Conservation (phyloP, 495 filamentous ascomycete species). For the Aspergillus sclerotioniger region DNA sequence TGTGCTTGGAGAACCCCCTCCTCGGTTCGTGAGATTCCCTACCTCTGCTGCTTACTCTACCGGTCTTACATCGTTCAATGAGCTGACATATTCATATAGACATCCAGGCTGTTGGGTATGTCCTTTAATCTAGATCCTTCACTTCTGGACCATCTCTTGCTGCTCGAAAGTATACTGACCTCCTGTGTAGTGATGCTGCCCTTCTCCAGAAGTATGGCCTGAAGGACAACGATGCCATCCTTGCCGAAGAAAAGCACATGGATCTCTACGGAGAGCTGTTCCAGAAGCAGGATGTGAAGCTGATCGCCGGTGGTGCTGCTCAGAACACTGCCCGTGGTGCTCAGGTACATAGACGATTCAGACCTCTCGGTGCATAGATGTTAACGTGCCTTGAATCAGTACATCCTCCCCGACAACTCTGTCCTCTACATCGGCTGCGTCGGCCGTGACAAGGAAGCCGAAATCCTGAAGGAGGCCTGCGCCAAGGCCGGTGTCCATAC, state of each 20-base stretch:
- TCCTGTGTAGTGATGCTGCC: constrained; percentile 51
- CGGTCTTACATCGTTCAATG: background rate
- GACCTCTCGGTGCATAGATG: background rate
- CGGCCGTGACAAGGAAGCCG: constrained; percentile 86
- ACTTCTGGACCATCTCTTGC: background rate
- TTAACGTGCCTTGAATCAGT: constrained; percentile 48
- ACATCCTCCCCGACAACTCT: constrained; percentile 82
- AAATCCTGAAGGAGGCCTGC: constrained; percentile 75
- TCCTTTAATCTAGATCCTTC: background rate
- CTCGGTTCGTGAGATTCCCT: constrained; percentile 61
- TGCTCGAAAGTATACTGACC: background rate
- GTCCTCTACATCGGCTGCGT: constrained; percentile 92
- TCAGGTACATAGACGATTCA: constrained; percentile 47
- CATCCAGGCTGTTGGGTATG: constrained; percentile 82
- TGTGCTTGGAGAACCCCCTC: constrained; percentile 94
- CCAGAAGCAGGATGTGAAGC: constrained; percentile 79
- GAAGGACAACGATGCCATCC: constrained; percentile 95
- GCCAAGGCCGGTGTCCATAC: constrained; percentile 81
- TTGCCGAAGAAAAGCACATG: constrained; percentile 87
- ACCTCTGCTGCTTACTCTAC: background rate
- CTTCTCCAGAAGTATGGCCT: constrained; percentile 89
- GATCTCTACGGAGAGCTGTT: constrained; percentile 89
- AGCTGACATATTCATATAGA: constrained; percentile 50
- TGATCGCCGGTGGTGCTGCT: constrained; percentile 94
- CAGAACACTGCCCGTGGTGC: constrained; percentile 98